Evolutionary conservation across 352 stramenopile genomes (phyloP), one percentile per base, ranked within the genome.

Genomic region (Phytopythium helicoides): DNA sequence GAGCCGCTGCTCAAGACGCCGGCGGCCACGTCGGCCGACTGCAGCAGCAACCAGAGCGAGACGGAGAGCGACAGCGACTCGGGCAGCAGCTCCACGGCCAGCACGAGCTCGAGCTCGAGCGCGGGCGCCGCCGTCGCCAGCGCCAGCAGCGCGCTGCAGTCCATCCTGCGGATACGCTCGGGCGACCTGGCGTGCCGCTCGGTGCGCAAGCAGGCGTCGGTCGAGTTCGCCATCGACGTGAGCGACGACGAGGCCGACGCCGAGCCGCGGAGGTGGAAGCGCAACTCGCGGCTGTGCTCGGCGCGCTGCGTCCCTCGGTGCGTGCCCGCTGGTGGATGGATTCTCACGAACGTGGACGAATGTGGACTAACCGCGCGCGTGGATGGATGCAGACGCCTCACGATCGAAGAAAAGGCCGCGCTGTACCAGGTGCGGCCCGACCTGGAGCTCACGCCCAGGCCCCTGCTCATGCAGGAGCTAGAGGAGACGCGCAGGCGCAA

Each of bases 21-120:
- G 33, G 33, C 10, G 45, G 31, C 49, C 40, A 66, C 44, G 45
- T 59, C 14, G 11, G 46, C 46, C 34, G 34, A 16, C 37, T 46
- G 23, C 49, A 41, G 56, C 46, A 76, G 42, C 42, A 79, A 73
- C 49, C 77, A 89, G 47, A 91, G 81, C 57, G 81, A 91, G 62
- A 91, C 81, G 3, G 81, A 91, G 37, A 91, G 81, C 63, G 81
- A 91, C 51, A 91, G 81, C 36, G 81, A 91, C 57, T 23, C 45
- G 28, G 45, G 25, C n/a, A 70, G 71, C 2, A 86, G 75, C 51
- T 83, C 62, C 53, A 70, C 67, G 8, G 47, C 46, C 53, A 56
- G 54, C 53, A 51, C 25, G n/a, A 51, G 45, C 28, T 33, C 28
- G 5, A 9, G 28, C 5, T 33, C 28, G n/a, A n/a, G n/a, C 28